Base-by-base conservation (phyloP, 352 stramenopile species). In the Pythium sukuiense region DNA sequence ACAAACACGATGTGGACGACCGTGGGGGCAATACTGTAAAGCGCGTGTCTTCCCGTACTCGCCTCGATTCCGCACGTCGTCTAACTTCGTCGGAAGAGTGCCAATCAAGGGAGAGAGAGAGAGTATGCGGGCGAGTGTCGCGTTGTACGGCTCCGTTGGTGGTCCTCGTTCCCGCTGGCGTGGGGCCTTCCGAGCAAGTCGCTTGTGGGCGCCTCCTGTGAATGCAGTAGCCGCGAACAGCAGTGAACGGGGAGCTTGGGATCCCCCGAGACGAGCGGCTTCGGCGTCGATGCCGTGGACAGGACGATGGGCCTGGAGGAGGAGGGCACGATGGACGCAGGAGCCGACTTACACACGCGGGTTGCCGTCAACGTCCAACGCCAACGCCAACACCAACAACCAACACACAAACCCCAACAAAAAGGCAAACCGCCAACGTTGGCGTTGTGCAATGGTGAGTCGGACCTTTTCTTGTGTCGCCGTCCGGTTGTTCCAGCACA, bases 381-480 rank as follows among this genome's bases (percentile, higher is more conserved):
- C 26, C 49, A 55, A 55, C 49, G 24, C 48, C 48, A 55, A 24
- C 20, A 24, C 48, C 48, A 55, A 24, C 20, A 24, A 24, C 20
- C 20, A 50, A 50, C 43, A 50, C 43, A 50, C 43, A 50, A 50
- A 50, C 43, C 16, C 43, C 43, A 50, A 50, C 43, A 50, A 50
- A 50, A 50, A 24, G 20, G 20, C 20, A 24, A 24, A 24, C 20
- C 43, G 43, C 43, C 43, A 50, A 52, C 20, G 45, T 30, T 52
- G n/a, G 45, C 18, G 8, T n/a, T 52, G 45, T 52, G 45, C 45
- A 52, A 52, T 52, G 45, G 63, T 69, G 63, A 69, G 63, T 63
- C 52, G 55, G 55, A 37, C 63, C 48, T 59, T 68, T 69, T 57
- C 63, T 50, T 69, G 54, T 56, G 45, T 57, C 43, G 61, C 52